Evolutionary conservation across 2,329 filamentous ascomycete genomes (phyloP).

Genomic region (Reticulascus tulasneorum): DNA sequence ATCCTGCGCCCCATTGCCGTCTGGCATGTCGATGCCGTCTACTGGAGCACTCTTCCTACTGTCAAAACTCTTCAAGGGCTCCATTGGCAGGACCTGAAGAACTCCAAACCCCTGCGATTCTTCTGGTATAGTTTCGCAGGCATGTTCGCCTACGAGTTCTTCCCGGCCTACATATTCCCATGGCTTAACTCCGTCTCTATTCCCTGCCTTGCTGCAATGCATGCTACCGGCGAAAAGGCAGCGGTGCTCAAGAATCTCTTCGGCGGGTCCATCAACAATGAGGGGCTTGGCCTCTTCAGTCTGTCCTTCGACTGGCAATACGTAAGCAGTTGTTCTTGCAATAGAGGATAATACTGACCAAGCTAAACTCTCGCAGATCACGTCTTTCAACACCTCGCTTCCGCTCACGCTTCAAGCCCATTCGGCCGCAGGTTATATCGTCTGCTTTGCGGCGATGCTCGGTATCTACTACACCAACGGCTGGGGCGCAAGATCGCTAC

Average conservation of each 20-base stretch:
- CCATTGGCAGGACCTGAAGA: slow-evolving; percentile 47
- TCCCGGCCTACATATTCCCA: slow-evolving; percentile 52
- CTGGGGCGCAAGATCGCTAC: slow-evolving; percentile 41
- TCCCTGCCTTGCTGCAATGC: slow-evolving; percentile 49
- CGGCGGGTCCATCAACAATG: slow-evolving; percentile 47
- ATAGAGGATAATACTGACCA: slow-evolving; percentile 2
- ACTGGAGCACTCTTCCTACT: slow-evolving; percentile 49
- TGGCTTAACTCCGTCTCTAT: slow-evolving; percentile 54
- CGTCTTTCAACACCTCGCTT: slow-evolving; percentile 48
- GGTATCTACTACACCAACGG: slow-evolving; percentile 47
- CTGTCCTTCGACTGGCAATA: slow-evolving; percentile 54
- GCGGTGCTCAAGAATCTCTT: slow-evolving; percentile 43
- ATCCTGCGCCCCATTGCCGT: slow-evolving; percentile 50
- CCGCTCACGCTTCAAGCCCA: slow-evolving; percentile 49
- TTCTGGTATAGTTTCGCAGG: slow-evolving; percentile 48
- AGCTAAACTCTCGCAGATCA: slow-evolving; percentile 41
- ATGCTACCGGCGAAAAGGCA: slow-evolving; percentile 42
- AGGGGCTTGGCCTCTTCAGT: slow-evolving; percentile 45
- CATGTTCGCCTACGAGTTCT: slow-evolving; percentile 49
- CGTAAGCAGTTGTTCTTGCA: slow-evolving; percentile 29
- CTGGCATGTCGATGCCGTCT: slow-evolving; percentile 53
- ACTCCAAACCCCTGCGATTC: slow-evolving; percentile 45
- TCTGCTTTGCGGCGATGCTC: slow-evolving; percentile 47
- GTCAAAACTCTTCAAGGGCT: slow-evolving; percentile 52
- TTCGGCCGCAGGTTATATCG: slow-evolving; percentile 37